Conservation (phyloP, 228 moss, liverwort and hornwort genomes). For the Sphagnum magellanicum region DNA sequence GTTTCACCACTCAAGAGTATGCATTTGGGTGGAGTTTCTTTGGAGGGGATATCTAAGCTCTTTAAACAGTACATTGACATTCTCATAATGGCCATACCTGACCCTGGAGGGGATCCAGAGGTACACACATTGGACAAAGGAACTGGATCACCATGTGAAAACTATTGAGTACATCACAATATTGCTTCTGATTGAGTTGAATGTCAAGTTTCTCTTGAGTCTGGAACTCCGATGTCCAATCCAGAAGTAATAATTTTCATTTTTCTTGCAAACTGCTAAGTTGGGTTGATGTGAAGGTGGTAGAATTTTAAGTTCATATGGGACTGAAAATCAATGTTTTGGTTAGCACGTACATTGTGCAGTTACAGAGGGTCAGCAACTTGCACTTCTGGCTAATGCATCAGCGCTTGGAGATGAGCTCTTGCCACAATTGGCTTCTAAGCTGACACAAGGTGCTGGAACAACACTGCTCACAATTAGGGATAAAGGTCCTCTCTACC, state of each 20-base stretch:
- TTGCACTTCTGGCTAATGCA: slow-evolving; percentile 75
- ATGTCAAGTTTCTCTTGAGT: too few species aligned
- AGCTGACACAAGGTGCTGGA: slow-evolving; percentile 29
- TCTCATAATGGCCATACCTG: slow-evolving; percentile 66
- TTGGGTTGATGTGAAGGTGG: too few species aligned
- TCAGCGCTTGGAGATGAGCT: slow-evolving; percentile 69
- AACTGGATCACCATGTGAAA: too few species aligned
- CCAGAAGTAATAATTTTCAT: too few species aligned
- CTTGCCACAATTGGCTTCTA: slow-evolving; percentile 48
- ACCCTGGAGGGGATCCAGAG: slow-evolving; percentile 23
- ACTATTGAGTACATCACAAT: too few species aligned
- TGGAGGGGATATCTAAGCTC: slow-evolving; percentile 58
- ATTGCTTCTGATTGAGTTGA: too few species aligned
- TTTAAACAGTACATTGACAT: slow-evolving; percentile 62
- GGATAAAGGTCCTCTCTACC: too few species aligned
- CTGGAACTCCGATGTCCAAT: too few species aligned
- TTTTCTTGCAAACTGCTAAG: too few species aligned
- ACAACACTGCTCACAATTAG: too few species aligned
- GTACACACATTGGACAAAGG: slow-evolving; percentile 12
- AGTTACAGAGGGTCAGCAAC: slow-evolving; percentile 50
- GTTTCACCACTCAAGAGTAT: slow-evolving; percentile 76
- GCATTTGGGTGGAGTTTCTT: slow-evolving; percentile 69
- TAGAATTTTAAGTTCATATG: too few species aligned
- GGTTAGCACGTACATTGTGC: slow-evolving; percentile 51
- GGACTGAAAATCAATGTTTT: slow-evolving; percentile 2